phyloP scores from a whole-genome alignment of 495 filamentous ascomycete genomes.

The Articulospora tetracladia region DNA sequence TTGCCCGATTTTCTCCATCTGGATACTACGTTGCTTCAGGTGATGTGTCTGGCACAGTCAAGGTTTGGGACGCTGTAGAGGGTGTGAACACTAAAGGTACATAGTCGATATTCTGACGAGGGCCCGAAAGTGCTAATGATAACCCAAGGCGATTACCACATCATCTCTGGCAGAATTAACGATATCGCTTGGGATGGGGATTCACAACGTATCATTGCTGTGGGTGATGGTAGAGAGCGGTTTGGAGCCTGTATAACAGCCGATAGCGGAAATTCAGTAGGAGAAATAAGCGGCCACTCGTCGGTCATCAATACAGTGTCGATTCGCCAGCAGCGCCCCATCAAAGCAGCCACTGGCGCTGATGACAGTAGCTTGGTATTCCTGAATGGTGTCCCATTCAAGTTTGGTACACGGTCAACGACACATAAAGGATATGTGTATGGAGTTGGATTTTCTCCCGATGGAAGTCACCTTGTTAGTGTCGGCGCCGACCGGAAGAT shows the following conservation, averaged over 20 bases:
- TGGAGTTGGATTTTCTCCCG: conserved; percentile 85
- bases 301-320: conserved; percentile 87
- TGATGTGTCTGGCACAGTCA: conserved; percentile 76
- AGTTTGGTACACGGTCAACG: conserved; percentile 72
- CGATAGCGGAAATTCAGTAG: conserved; percentile 93
- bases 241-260: conserved; percentile 94
- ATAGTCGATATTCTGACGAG: neutral
- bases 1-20: conserved; percentile 91
- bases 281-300: conserved; percentile 88
- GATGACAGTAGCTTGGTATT: conserved; percentile 90
- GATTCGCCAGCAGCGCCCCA: conserved; percentile 81
- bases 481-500: conserved; percentile 88
- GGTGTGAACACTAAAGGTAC: conserved; percentile 61
- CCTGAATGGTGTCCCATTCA: conserved; percentile 91
- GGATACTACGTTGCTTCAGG: conserved; percentile 96
- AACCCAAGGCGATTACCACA: conserved; percentile 73
- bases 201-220: conserved; percentile 91
- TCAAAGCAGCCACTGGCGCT: conserved; percentile 84
- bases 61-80: conserved; percentile 80
- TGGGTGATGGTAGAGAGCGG: conserved; percentile 89
- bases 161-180: conserved; percentile 92
- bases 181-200: conserved; percentile 98
- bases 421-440: conserved; percentile 87
- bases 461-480: conserved; percentile 77
- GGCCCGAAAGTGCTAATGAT: conserved; percentile 28